A percentile compares a stretch with the other conserved stretches of the same genome.
Evolutionary conservation across 2,329 filamentous ascomycete species (phyloP).

Genomic region (Claviceps paspali): DNA sequence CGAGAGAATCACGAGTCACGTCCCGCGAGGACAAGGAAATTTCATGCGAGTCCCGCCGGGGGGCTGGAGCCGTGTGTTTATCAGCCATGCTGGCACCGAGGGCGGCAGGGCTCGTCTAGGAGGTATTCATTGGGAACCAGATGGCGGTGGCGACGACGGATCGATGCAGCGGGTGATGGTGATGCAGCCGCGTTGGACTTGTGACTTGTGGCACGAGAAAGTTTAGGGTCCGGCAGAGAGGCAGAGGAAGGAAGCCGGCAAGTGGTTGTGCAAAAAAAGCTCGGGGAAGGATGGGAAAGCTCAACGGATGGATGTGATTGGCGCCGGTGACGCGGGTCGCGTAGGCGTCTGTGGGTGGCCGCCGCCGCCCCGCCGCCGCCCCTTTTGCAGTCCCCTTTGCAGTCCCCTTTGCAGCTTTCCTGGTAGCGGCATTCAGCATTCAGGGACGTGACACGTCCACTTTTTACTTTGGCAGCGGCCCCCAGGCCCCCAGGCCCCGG

Average conservation of each 20-base stretch:
- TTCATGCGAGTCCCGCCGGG: conserved; percentile 59
- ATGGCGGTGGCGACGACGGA: conserved; percentile 1
- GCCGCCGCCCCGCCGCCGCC: neutral
- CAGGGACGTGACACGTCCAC: no score
- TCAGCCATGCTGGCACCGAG: conserved; percentile 13
- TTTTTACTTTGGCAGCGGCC: no score
- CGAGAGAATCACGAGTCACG: conserved; percentile 75
- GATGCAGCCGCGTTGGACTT: neutral
- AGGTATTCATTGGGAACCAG: conserved; percentile 12
- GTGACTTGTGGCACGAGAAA: neutral
- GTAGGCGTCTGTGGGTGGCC: neutral
- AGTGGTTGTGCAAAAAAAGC: neutral
- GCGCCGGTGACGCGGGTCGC: neutral
- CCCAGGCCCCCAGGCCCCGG: no score
- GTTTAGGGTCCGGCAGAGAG: neutral
- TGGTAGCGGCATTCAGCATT: no score
- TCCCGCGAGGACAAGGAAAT: conserved; percentile 63
- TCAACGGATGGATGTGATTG: neutral
- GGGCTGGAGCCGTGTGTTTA: conserved; percentile 12
- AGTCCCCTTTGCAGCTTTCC: no score
- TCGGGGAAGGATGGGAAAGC: neutral
- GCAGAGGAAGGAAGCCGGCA: neutral
- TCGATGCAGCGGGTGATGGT: conserved; percentile 1
- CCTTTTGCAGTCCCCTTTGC: no score
- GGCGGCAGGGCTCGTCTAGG: conserved; percentile 10